phyloP scores from a whole-genome alignment of 768 basidiomycete genomes.

The Xerocomellus chrysenteron region DNA sequence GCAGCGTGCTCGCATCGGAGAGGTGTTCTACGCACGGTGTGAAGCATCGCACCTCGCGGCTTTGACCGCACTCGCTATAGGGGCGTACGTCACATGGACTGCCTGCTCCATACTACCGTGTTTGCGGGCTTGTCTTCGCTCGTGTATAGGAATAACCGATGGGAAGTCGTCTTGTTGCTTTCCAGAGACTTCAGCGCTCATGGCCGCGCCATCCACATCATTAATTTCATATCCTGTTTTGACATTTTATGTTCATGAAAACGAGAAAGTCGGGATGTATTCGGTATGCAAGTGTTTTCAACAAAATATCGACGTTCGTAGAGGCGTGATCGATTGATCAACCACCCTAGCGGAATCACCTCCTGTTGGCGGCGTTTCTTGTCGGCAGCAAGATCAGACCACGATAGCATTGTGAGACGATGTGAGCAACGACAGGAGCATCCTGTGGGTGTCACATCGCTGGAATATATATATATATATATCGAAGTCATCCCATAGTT shows the following conservation, averaged over 20 bases:
- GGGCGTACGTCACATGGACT: conserved; percentile 51
- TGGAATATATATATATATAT: conserved; percentile 11
- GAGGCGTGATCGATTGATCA: conserved; percentile 50
- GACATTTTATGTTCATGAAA: too few species aligned
- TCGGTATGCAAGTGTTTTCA: conserved; percentile 47
- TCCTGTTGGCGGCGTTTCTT: conserved; percentile 54
- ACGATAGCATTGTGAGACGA: conserved; percentile 27
- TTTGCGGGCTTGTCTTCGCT: conserved; percentile 54
- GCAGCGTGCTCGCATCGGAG: conserved; percentile 43
- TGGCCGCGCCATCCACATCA: neutral
- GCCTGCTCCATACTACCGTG: conserved; percentile 44
- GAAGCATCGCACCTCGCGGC: conserved; percentile 30
- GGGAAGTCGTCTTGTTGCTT: conserved; percentile 46
- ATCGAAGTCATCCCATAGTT: neutral
- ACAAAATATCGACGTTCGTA: conserved; percentile 49
- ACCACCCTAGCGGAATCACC: conserved; percentile 65
- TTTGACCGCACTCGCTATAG: conserved; percentile 35
- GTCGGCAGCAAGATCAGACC: conserved; percentile 52
- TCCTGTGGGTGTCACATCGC: neutral
- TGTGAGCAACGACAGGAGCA: neutral
- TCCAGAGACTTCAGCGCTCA: conserved; percentile 31
- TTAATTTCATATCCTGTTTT: neutral
- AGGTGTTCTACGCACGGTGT: conserved; percentile 48
- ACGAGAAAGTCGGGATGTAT: too few species aligned
- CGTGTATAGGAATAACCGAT: conserved; percentile 36